Base-by-base conservation (phyloP, 1,284 basidiomycete species). In the Tilletia horrida region DNA sequence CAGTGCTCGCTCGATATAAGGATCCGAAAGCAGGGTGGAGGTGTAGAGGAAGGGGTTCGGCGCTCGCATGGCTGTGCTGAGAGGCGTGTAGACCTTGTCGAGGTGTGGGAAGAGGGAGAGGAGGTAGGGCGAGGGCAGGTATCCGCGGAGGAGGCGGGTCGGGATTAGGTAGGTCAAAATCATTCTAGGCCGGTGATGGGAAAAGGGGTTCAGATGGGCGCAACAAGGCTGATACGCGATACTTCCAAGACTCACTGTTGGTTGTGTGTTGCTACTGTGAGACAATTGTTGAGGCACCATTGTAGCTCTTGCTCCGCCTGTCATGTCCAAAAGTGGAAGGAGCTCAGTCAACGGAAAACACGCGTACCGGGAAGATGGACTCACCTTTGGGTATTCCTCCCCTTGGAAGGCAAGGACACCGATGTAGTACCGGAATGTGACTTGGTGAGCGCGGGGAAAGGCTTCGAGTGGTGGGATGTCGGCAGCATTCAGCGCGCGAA, bases 341-440 rank as follows among this genome's bases (percentile, higher is more conserved):
- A 35, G 48, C 7, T 52, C 23, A 27, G 23, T 23, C 21, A 7
- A 25, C 16, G 21, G 21, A 6, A 55, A 7, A 25, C 9, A 7
- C 11, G 48, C 31, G 31, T 50, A 27, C 27, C n/a, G 3, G 18
- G 43, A 40, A 27, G 29, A 16, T 59, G 55, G 18, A 62, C 66
- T 18, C 27, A 67, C 65, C 62, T 57, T 67, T 1, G 64, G 67
- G 78, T 93, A 95, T 64, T 95, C 91, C 80, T 97, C 95, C 74
- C 91, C 92, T 67, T 97, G 82, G 82, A 98, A 97, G 75, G 88
- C 90, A 66, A 97, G 86, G 86, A 97, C 91, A 67, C 95, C 95
- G 61, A 94, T 84, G 81, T 97, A 97, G 84, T 94, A 98, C 71
- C 88, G 86, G 52, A 72, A 72, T 67, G 86, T 76, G 78, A 93